phyloP scores from a whole-genome alignment of 139 green algal genomes.

The Tetradesmus lagerheimii region DNA sequence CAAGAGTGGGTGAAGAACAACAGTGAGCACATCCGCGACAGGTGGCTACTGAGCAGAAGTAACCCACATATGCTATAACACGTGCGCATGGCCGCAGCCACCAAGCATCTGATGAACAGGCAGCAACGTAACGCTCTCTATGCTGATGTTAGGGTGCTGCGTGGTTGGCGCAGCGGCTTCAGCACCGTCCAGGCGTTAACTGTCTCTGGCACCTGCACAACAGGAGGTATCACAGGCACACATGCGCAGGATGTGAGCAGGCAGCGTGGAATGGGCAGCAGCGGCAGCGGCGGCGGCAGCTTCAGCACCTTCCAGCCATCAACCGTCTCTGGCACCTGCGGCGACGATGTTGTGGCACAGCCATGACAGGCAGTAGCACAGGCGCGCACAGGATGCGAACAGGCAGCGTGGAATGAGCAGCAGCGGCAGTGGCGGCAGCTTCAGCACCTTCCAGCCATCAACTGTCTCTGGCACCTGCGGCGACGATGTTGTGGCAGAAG shows the following conservation, averaged over 20 bases:
- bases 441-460: conserved; percentile 62
- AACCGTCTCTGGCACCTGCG: conserved; percentile 55
- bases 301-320: conserved; percentile 62
- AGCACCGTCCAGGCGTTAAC: conserved; percentile 66
- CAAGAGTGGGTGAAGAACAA: too few species aligned
- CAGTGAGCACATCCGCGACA: too few species aligned
- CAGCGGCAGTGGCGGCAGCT: conserved; percentile 30
- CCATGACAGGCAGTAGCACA: not conserved
- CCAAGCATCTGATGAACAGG: too few species aligned
- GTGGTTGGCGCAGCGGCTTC: too few species aligned
- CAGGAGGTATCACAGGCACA: not conserved
- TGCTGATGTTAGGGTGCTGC: too few species aligned
- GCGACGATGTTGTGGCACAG: not conserved
- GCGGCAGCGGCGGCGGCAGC: conserved; percentile 53
- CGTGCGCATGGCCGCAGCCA: too few species aligned
- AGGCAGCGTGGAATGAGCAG: not conserved
- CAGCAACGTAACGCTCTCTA: too few species aligned
- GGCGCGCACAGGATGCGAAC: not conserved
- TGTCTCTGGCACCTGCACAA: conserved; percentile 48
- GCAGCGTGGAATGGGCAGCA: conserved; percentile 40
- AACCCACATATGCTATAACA: too few species aligned
- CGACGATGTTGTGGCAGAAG: not conserved
- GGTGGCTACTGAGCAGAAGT: not conserved
- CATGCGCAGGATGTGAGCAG: not conserved
- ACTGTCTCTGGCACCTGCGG: conserved; percentile 50